Evolutionary conservation across 495 filamentous ascomycete genomes (phyloP).

Genomic region (Pyrenula aspistea): DNA sequence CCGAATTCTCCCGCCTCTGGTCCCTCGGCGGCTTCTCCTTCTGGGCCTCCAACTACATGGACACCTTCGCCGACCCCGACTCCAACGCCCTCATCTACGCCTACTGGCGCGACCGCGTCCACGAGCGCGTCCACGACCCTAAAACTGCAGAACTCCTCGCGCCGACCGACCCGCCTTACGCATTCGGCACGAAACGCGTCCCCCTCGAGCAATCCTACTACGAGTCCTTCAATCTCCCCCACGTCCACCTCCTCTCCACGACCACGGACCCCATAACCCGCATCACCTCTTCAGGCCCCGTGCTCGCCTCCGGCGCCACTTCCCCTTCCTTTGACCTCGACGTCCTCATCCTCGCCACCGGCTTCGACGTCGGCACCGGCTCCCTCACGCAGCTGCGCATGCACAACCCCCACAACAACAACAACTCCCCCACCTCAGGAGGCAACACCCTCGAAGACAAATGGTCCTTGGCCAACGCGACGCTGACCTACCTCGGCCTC

Average conservation of each 20-base stretch:
- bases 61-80: conserved; percentile 30
- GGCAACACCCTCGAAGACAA: conserved; percentile 29
- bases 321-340: conserved; percentile 31
- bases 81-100: conserved; percentile 28
- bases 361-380: conserved; percentile 42
- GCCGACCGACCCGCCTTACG: conserved; percentile 27
- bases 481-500: conserved; percentile 36
- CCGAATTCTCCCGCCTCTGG: conserved; percentile 32
- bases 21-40: conserved; percentile 37
- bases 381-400: conserved; percentile 37
- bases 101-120: conserved; percentile 6
- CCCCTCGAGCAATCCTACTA: conserved; percentile 39
- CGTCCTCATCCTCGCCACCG: conserved; percentile 41
- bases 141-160: conserved; percentile 32
- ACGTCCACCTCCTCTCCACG: conserved; percentile 37
- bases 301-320: conserved; percentile 9
- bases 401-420: conserved; percentile 24
- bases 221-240: conserved; percentile 33
- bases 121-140: conserved; percentile 32
- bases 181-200: conserved; percentile 36
- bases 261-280: conserved; percentile 30
- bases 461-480: conserved; percentile 25
- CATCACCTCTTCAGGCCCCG: conserved; percentile 14
- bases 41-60: conserved; percentile 37
- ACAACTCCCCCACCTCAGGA: too few species aligned